Conservation (phyloP, 768 basidiomycete genomes). For the Termitomyces sp. region DNA sequence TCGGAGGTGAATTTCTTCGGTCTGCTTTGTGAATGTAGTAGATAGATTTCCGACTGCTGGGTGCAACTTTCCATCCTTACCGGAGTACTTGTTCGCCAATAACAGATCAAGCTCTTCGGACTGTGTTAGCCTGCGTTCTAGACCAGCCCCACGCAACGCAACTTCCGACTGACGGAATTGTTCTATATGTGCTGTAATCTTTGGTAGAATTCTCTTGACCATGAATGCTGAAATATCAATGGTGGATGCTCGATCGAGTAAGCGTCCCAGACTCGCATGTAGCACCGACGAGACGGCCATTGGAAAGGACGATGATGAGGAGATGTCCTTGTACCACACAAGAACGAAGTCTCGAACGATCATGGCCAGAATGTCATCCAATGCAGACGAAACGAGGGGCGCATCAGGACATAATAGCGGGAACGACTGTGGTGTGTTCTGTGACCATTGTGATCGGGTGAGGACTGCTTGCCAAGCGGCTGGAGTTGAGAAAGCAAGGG, state of each 20-base stretch:
- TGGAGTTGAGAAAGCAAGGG: conserved; percentile 83
- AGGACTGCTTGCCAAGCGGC: conserved; percentile 93
- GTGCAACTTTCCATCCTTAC: conserved; percentile 64
- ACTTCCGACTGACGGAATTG: conserved; percentile 88
- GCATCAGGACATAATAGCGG: conserved; percentile 61
- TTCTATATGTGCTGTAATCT: conserved; percentile 83
- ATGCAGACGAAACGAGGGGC: conserved; percentile 57
- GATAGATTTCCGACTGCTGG: conserved; percentile 85
- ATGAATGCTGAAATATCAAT: conserved; percentile 73
- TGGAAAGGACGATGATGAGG: conserved; percentile 85
- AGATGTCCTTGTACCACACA: conserved; percentile 85
- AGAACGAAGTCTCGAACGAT: conserved; percentile 84
- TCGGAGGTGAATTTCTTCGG: conserved; percentile 82
- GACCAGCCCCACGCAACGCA: conserved; percentile 72
- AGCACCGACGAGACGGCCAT: conserved; percentile 73
- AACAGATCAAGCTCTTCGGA: conserved; percentile 87
- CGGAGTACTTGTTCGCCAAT: conserved; percentile 76
- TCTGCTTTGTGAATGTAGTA: conserved; percentile 82
- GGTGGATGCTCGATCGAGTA: conserved; percentile 47
- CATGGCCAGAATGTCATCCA: conserved; percentile 79
- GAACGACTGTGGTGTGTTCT: conserved; percentile 60
- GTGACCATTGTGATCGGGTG: conserved; percentile 87
- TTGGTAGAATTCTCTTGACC: conserved; percentile 84
- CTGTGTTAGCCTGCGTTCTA: conserved; percentile 80
- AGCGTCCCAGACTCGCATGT: conserved; percentile 53